Evolutionary conservation across 2,329 filamentous ascomycete genomes (phyloP), one percentile per base, ranked within the genome.

Genomic region (Ceratocystis smalleyi): DNA sequence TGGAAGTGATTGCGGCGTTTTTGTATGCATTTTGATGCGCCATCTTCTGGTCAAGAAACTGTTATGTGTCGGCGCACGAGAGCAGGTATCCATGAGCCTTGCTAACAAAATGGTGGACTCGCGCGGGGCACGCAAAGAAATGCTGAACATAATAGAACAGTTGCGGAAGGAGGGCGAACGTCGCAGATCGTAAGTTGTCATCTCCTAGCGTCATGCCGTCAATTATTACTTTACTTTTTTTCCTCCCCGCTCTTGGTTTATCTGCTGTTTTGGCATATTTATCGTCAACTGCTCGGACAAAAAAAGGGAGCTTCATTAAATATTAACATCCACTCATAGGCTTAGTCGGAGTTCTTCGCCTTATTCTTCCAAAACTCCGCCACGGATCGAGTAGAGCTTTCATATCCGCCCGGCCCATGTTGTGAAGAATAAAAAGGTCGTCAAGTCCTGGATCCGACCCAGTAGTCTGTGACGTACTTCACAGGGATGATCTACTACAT

Each of bases 41-140:
- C 88, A 96, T 75, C 77, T 99, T n/a, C 80, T 99, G 19, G 79
- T 96, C 61, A 91, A 91, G 75, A 80, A 89, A 65, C 78, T 99
- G 27, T 77, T 99, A 65, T 83, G 81, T 69, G 90, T 89, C 7
- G 87, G 90, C 71, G 85, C 88, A 2, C 83, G 83, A 67, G 85
- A 92, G 73, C 96, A 95, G 76, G 87, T 97, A 12, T 91, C 85
- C 67, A 97, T 99, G 94, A 94, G 88, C 71, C 87, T 97, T 82
- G 84, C 82, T 4, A 89, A 88, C 27, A 91, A 90, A 72, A 82
- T 87, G 71, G 85, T 97, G 61, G 89, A 96, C 75, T 89, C 90
- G 3, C 76, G 77, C 54, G 85, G 86, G 4, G 90, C 88, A 1
- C 80, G 94, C 63, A 95, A 95, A 74, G 89, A 96, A 73, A 97